These are phyloP conservation scores for Penicillium aurantiogriseum DNA, from an alignment of 2,329 filamentous ascomycete species.

Conservation along the genomic window DNA sequence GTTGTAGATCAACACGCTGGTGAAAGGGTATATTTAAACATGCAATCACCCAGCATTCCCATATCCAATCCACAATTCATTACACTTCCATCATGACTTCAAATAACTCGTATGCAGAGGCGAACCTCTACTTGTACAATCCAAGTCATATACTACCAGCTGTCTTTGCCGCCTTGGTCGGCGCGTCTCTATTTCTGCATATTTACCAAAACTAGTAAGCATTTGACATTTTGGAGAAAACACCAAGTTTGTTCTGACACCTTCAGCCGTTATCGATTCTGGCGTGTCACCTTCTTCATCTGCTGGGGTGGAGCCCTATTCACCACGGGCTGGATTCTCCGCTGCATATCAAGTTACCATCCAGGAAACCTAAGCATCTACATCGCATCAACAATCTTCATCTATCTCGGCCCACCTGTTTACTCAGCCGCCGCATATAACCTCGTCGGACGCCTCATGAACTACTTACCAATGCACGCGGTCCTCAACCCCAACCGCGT, in stretches of 20 bases:
- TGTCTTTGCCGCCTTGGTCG: constrained; percentile 34
- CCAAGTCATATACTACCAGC: constrained; percentile 36
- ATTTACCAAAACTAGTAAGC: constrained; percentile 37
- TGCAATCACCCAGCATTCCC: neutral
- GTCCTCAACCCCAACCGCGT: constrained; percentile 37
- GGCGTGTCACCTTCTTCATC: constrained; percentile 40
- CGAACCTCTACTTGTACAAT: constrained; percentile 27
- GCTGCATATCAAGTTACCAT: constrained; percentile 30
- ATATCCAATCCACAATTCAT: neutral
- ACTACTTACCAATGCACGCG: constrained; percentile 42
- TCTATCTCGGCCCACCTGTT: constrained; percentile 37
- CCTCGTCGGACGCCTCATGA: constrained; percentile 38
- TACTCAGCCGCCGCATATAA: constrained; percentile 42
- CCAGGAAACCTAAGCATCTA: constrained; percentile 31
- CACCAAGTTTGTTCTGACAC: neutral
- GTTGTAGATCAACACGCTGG: neutral
- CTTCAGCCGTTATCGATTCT: constrained; percentile 31
- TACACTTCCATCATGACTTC: constrained; percentile 8
- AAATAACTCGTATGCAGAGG: constrained; percentile 3
- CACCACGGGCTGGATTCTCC: constrained; percentile 39
- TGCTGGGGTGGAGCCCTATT: constrained; percentile 38
- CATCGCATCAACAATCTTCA: constrained; percentile 36
- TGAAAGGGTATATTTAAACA: constrained; percentile 10
- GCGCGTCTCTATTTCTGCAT: constrained; percentile 31
- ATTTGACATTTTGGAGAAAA: neutral